Evolutionary conservation across 495 filamentous ascomycete genomes (phyloP).

Genomic region (Lasiosphaeriaceae sp.): DNA sequence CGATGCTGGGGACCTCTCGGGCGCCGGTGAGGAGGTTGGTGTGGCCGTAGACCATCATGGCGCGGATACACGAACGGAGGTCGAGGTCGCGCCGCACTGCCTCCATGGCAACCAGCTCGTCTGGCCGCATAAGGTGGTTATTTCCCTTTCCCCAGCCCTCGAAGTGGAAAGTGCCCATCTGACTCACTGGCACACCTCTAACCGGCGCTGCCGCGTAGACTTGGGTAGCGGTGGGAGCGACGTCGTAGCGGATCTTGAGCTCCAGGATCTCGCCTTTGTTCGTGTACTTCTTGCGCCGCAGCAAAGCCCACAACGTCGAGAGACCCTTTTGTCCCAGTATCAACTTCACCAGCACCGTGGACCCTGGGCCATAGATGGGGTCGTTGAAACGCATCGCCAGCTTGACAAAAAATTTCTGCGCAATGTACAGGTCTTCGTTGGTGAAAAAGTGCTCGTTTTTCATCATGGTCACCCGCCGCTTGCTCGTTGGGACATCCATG

Average conservation of each 20-base stretch:
- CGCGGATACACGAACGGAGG: constrained; percentile 37
- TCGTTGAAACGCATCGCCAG: constrained; percentile 57
- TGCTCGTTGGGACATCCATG: constrained; percentile 56
- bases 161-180: constrained; percentile 46
- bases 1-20: constrained; percentile 32
- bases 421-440: constrained; percentile 50
- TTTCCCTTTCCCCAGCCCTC: constrained; percentile 48
- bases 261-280: constrained; percentile 38
- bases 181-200: constrained; percentile 44
- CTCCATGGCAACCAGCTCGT: constrained; percentile 55
- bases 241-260: constrained; percentile 43
- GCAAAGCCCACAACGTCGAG: constrained; percentile 42
- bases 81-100: constrained; percentile 39
- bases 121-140: constrained; percentile 45
- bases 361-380: constrained; percentile 39
- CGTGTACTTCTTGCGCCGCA: constrained; percentile 40
- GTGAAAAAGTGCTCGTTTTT: constrained; percentile 45
- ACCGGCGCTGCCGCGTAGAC: constrained; percentile 17
- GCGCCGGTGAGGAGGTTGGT: constrained; percentile 40
- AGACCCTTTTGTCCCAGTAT: constrained; percentile 58
- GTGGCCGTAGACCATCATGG: constrained; percentile 55
- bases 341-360: constrained; percentile 44
- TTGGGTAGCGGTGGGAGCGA: constrained; percentile 7
- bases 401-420: constrained; percentile 57
- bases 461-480: constrained; percentile 45